Base-by-base conservation (phyloP, 2,329 filamentous ascomycete species). In the Xylaria sp. region DNA sequence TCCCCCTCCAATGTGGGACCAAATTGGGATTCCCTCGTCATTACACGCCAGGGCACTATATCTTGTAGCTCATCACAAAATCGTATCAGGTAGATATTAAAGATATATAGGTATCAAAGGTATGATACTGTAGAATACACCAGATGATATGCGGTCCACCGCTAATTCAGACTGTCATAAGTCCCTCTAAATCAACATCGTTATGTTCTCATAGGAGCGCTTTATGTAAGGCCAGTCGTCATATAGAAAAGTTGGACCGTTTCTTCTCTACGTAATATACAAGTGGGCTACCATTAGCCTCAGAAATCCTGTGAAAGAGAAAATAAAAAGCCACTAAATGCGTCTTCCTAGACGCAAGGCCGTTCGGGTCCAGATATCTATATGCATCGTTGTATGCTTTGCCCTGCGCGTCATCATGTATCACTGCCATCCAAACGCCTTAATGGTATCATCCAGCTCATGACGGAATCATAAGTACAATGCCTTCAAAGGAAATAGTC, bases 401-500 rank as follows among this genome's bases (percentile, higher is more conserved):
- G 41, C 13, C 65, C 54, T 41, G 51, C 59, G 63, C 55, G 20
- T 72, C 57, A 63, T 70, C 63, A 50, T 66, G 52, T 69, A 66
- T 70, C 60, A 66, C 65, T 62, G 52, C 63, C 66, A 59, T 65
- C 67, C 69, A 59, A 74, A 74, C 72, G 73, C 73, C 73, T 67
- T 69, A 67, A 69, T 76, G 77, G 76, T 78, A 78, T 78, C 77
- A 77, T 75, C 66, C 62, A 72, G 67, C 69, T 73, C 71, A 63
- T 69, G 60, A 69, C 60, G 44, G 59, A 69, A 73, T 70, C 71
- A 63, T 44, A 73, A 66, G 65, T 67, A 70, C 57, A 76, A 69
- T 72, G 64, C 65, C 71, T 78, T 80, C 15, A 91, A 77, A 92
- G 82, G 82, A 92, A 92, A 82, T 92, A 92, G 78, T 92, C 90